These are phyloP conservation scores for Diplodia corticola DNA, from an alignment of 2,329 filamentous ascomycete genomes.

Conservation along the genomic window DNA sequence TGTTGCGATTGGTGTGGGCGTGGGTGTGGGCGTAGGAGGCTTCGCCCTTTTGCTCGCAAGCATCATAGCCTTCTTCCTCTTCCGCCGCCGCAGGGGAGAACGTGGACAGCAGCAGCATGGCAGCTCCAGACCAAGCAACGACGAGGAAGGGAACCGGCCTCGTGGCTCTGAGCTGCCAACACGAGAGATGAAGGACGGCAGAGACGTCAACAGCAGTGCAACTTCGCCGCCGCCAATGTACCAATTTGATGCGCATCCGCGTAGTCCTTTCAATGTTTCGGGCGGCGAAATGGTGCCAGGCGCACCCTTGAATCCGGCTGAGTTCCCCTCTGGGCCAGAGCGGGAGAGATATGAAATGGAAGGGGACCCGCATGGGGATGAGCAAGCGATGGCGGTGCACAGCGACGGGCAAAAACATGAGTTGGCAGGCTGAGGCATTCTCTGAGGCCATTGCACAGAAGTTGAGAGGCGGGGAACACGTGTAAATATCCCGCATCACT, in stretches of 20 bases:
- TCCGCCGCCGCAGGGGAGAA: conserved; percentile 14
- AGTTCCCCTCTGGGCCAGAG: conserved; percentile 4
- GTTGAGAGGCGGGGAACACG: not conserved
- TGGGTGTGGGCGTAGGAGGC: conserved; percentile 28
- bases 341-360: conserved; percentile 12
- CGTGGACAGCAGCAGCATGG: not conserved
- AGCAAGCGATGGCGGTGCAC: not conserved
- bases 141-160: not conserved
- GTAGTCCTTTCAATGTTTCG: not conserved
- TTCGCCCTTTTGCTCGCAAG: conserved; percentile 25
- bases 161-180: not conserved
- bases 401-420: conserved; percentile 5
- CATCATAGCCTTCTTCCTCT: conserved; percentile 17
- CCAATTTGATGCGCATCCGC: not conserved
- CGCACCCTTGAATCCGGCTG: conserved; percentile 1
- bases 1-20: conserved; percentile 28
- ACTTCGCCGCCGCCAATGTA: not conserved
- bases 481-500: not conserved
- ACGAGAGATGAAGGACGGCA: not conserved
- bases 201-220: not conserved
- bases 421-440: not conserved
- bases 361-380: not conserved
- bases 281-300: conserved; percentile 4
- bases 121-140: not conserved
- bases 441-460: not conserved